These are phyloP conservation scores for Pholiota conissans DNA, from an alignment of 768 basidiomycete species.

Conservation along the genomic window DNA sequence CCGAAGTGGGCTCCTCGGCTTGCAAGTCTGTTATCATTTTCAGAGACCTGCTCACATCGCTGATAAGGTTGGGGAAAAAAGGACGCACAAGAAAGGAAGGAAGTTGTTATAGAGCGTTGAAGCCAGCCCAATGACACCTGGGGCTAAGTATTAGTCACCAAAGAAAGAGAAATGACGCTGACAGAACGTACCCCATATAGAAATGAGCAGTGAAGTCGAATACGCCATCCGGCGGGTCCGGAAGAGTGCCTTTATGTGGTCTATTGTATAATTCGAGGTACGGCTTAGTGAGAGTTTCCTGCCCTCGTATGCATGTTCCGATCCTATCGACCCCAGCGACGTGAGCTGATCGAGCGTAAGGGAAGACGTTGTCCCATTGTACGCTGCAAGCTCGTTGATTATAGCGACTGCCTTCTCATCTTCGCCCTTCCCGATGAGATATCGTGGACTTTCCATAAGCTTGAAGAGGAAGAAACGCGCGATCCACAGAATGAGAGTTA, in stretches of 20 bases:
- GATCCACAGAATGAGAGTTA: slow-evolving; percentile 63
- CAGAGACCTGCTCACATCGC: neutral
- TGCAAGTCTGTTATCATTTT: slow-evolving; percentile 35
- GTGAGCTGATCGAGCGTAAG: slow-evolving; percentile 56
- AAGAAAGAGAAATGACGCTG: neutral
- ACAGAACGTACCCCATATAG: slow-evolving; percentile 39
- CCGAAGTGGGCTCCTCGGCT: slow-evolving; percentile 66
- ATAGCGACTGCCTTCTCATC: slow-evolving; percentile 66
- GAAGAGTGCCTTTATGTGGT: slow-evolving; percentile 62
- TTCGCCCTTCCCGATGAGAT: slow-evolving; percentile 65
- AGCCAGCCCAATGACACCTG: slow-evolving; percentile 72
- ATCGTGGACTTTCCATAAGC: slow-evolving; percentile 71
- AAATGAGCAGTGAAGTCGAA: slow-evolving; percentile 63
- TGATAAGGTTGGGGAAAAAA: neutral
- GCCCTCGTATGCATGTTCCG: slow-evolving; percentile 9
- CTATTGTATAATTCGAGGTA: slow-evolving; percentile 31
- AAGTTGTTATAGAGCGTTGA: slow-evolving; percentile 68
- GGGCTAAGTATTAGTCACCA: neutral
- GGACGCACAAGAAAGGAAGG: slow-evolving; percentile 19
- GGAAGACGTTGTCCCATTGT: slow-evolving; percentile 52
- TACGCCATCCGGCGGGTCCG: slow-evolving; percentile 62
- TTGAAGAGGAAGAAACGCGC: slow-evolving; percentile 68
- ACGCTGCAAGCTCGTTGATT: slow-evolving; percentile 58
- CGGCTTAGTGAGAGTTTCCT: slow-evolving; percentile 31
- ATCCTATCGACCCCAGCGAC: neutral